Percentiles rank a stretch among this genome's conserved stretches.
Conservation (phyloP, 2,329 filamentous ascomycete genomes). For the Diatrype stigma region DNA sequence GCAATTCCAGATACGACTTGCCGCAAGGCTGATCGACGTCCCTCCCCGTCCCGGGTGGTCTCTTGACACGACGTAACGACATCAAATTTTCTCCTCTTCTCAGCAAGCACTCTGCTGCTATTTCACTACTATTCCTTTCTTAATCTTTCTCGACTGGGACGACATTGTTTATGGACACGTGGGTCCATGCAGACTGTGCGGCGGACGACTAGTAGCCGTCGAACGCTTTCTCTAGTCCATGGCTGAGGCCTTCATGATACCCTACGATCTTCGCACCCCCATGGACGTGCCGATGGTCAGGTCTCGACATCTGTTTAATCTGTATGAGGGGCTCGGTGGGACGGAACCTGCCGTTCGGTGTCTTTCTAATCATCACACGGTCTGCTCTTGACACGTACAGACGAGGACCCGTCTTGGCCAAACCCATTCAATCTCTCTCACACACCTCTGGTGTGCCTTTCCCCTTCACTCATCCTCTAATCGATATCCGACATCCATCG, state of each 20-base stretch:
- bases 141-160: slow-evolving; percentile 20
- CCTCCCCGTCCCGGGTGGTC: slow-evolving; percentile 39
- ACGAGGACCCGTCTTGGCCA: not conserved
- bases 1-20: slow-evolving; percentile 56
- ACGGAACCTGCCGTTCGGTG: not conserved
- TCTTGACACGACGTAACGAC: slow-evolving; percentile 42
- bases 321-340: not conserved
- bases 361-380: not conserved
- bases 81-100: slow-evolving; percentile 21
- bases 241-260: not conserved
- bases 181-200: slow-evolving; percentile 16
- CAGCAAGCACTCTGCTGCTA: slow-evolving; percentile 20
- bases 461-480: not conserved
- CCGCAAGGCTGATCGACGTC: slow-evolving; percentile 50
- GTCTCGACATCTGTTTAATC: not conserved
- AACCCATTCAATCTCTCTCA: not conserved
- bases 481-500: not conserved
- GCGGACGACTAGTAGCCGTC: slow-evolving; percentile 9
- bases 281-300: not conserved
- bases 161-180: slow-evolving; percentile 18
- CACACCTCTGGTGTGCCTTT: not conserved
- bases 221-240: not conserved
- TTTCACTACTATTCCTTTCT: slow-evolving; percentile 20
- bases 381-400: not conserved
- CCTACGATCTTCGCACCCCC: not conserved